A percentile compares a stretch with the other conserved stretches of the same genome.
Conservation (phyloP, 2,329 filamentous ascomycete genomes). For the Verticillium albo-atrum region DNA sequence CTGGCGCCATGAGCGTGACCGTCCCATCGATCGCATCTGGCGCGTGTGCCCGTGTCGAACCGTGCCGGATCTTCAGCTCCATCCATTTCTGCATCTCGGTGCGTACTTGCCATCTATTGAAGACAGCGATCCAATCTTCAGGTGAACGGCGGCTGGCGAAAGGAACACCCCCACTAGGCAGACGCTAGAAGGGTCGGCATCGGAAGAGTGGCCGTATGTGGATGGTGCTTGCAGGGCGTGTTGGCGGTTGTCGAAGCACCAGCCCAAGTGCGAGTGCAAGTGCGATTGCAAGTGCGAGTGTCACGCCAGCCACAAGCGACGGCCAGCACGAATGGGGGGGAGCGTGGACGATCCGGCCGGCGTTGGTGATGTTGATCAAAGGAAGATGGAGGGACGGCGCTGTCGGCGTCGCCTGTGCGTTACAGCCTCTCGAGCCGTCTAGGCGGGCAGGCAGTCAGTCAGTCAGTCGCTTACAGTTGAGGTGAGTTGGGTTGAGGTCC, state of each 20-base stretch:
- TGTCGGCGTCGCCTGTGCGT: neutral
- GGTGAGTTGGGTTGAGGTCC: too few species aligned
- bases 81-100: neutral
- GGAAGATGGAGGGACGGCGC: neutral
- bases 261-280: too few species aligned
- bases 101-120: neutral
- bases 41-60: neutral
- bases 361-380: neutral
- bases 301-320: neutral
- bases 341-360: neutral
- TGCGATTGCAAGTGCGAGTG: too few species aligned
- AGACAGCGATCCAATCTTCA: neutral
- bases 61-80: neutral
- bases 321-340: too few species aligned
- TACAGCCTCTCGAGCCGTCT: neutral
- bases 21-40: neutral
- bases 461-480: too few species aligned
- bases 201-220: neutral
- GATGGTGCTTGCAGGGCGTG: neutral
- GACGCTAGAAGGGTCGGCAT: neutral
- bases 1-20: neutral
- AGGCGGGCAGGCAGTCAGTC: neutral
- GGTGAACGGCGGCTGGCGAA: neutral
- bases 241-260: neutral
- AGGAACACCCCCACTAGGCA: neutral